These are phyloP conservation scores for Biscogniauxia sp. DNA, from an alignment of 2,329 filamentous ascomycete species.

Conservation along the genomic window DNA sequence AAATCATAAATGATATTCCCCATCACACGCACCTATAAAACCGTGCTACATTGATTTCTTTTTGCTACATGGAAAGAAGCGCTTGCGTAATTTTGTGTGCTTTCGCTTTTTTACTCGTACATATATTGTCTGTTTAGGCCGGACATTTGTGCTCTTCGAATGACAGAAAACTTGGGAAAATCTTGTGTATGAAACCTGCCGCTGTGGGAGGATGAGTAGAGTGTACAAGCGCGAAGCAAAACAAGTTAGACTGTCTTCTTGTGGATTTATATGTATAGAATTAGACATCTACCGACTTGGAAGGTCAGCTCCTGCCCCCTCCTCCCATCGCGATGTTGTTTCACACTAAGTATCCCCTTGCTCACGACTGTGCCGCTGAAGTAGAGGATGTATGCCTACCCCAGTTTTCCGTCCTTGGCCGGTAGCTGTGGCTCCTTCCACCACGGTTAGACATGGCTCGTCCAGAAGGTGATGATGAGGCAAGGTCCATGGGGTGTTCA, in stretches of 20 bases:
- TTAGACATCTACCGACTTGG: background rate
- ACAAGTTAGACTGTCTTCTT: background rate
- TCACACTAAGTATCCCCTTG: background rate
- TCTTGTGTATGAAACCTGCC: background rate
- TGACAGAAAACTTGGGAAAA: too few species aligned
- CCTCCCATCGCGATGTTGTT: background rate
- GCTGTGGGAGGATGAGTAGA: background rate
- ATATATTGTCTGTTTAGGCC: too few species aligned
- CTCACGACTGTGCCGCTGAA: constrained; percentile 16
- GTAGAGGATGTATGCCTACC: constrained; percentile 12
- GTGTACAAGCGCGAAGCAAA: background rate
- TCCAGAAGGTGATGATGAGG: constrained; percentile 3
- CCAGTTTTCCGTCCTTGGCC: constrained; percentile 19
- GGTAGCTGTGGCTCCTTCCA: constrained; percentile 11
- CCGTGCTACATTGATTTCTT: too few species aligned
- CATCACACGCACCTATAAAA: too few species aligned
- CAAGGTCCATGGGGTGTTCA: constrained; percentile 16
- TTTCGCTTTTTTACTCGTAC: too few species aligned
- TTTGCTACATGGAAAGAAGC: too few species aligned
- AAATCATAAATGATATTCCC: too few species aligned
- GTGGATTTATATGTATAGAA: background rate
- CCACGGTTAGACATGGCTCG: constrained; percentile 15
- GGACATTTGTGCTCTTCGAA: too few species aligned
- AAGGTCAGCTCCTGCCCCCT: too few species aligned
- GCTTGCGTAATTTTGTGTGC: too few species aligned